phyloP scores from a whole-genome alignment of 192 early-diverging fungal genomes.

The Backusella tuberculispora region DNA sequence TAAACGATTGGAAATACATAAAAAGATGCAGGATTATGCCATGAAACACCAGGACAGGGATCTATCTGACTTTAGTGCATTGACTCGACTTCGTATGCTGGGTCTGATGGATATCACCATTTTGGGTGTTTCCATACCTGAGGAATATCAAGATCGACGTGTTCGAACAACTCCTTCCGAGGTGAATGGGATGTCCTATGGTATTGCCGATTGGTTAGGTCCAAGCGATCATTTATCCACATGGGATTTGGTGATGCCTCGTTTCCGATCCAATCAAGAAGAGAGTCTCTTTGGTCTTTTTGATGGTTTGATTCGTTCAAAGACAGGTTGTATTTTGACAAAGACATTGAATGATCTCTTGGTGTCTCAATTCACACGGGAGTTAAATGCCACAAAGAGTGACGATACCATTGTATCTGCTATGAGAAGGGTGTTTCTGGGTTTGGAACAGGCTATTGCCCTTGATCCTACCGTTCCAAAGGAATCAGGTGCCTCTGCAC shows the following conservation, averaged over 20 bases:
- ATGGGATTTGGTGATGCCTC: slow-evolving; percentile 87
- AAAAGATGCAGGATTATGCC: slow-evolving; percentile 50
- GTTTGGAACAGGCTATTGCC: slow-evolving; percentile 80
- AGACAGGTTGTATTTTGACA: slow-evolving; percentile 56
- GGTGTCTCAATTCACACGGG: slow-evolving; percentile 64
- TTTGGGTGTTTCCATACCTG: slow-evolving; percentile 76
- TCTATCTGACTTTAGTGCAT: slow-evolving; percentile 75
- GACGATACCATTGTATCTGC: slow-evolving; percentile 66
- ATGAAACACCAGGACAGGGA: slow-evolving; percentile 48
- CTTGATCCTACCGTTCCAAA: slow-evolving; percentile 24
- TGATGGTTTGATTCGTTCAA: slow-evolving; percentile 65
- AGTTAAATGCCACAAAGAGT: slow-evolving; percentile 70
- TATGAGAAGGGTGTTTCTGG: slow-evolving; percentile 81
- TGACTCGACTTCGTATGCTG: slow-evolving; percentile 77
- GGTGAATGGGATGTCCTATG: slow-evolving; percentile 83
- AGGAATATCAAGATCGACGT: slow-evolving; percentile 79
- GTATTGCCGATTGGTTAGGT: slow-evolving; percentile 84
- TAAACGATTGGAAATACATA: slow-evolving; percentile 86
- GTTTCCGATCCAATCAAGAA: slow-evolving; percentile 80
- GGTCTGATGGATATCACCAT: slow-evolving; percentile 93
- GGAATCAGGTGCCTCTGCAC: slow-evolving; percentile 71
- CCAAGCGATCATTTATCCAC: slow-evolving; percentile 69
- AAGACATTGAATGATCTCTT: slow-evolving; percentile 77
- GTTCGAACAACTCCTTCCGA: slow-evolving; percentile 85
- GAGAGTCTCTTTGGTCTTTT: slow-evolving; percentile 90